Base-by-base conservation (phyloP, 305 asterid species). In the Andrographis paniculata region DNA sequence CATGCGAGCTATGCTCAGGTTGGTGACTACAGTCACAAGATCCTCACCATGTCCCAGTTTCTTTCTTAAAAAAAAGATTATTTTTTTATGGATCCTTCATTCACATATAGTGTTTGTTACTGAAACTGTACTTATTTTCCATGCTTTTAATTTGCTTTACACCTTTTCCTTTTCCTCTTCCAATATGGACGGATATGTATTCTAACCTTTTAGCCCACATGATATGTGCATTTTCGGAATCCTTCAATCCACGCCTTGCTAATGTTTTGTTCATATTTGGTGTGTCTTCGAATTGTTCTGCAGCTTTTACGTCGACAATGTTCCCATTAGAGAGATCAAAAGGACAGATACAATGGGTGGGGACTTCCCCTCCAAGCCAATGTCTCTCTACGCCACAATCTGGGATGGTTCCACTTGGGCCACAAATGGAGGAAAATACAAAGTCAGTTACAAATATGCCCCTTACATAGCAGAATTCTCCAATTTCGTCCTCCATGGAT, bases 321-420 rank as follows among this genome's bases (percentile, higher is more conserved):
- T 86, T 17, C 94, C 96, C 43, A 79, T 86, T 4, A 63, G 96
- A 69, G 86, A 77, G 80, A 50, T 86, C 66, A 69, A 61, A 41
- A 75, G 82, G 57, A 75, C 79, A 50, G 65, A 69, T 42, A 50
- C 74, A 39, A 82, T 82, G 93, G 86, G 92, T 67, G 88, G 86
- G 59, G 86, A 82, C 71, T 86, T 79, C 60, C 95, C 96, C 45
- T 75, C 92, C 0, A 86, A 86, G 65, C 88, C 94, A 20, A 79
- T 86, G 94, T 77, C 93, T 12, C 18, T 86, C 15, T 82, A 82
- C 53, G 92, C 92, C 10, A 86, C 96, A 24, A 82, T 86, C 69
- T 86, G 96, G 96, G 96, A 86, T 58, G 96, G 88, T 5, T 86
- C 96, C 0, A 56, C 41, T 30, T 86, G 96, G 96, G 96, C 96